phyloP scores from a whole-genome alignment of 2,329 filamentous ascomycete genomes.

The Scleromitrula shiraiana region DNA sequence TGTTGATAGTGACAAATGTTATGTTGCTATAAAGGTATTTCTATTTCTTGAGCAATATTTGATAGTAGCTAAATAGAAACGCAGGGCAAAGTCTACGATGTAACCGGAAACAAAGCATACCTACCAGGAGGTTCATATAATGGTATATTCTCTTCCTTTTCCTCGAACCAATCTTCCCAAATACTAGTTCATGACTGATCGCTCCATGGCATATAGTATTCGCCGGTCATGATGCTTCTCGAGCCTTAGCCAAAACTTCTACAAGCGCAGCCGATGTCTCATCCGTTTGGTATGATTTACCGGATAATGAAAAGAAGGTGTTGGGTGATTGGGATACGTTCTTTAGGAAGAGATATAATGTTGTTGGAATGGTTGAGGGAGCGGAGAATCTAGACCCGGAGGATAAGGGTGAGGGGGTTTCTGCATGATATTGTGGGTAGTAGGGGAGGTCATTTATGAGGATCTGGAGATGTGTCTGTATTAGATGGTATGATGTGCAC shows the following conservation, averaged over 20 bases:
- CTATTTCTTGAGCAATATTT: not conserved
- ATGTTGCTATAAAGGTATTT: constrained; percentile 61
- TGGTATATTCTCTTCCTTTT: constrained; percentile 43
- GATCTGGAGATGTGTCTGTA: not conserved
- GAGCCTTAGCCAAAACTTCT: constrained; percentile 78
- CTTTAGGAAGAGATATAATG: constrained; percentile 94
- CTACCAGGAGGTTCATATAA: constrained; percentile 75
- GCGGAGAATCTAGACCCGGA: constrained; percentile 7
- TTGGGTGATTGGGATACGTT: constrained; percentile 92
- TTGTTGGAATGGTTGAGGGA: constrained; percentile 49
- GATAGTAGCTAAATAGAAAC: not conserved
- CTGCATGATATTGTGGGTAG: no score
- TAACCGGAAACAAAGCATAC: constrained; percentile 83
- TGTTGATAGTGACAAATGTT: constrained; percentile 54
- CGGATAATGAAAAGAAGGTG: constrained; percentile 76
- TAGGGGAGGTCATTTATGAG: not conserved
- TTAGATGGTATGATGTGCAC: not conserved
- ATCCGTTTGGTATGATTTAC: constrained; percentile 74
- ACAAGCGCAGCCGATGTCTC: constrained; percentile 76
- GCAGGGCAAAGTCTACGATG: constrained; percentile 92
- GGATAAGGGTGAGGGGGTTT: not conserved
- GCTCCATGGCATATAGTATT: constrained; percentile 61
- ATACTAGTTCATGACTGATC: not conserved
- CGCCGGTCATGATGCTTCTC: constrained; percentile 90
- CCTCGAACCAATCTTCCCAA: not conserved